These are phyloP conservation scores for Adansonia digitata DNA, from an alignment of 345 rosid genomes.

Conservation along the genomic window DNA sequence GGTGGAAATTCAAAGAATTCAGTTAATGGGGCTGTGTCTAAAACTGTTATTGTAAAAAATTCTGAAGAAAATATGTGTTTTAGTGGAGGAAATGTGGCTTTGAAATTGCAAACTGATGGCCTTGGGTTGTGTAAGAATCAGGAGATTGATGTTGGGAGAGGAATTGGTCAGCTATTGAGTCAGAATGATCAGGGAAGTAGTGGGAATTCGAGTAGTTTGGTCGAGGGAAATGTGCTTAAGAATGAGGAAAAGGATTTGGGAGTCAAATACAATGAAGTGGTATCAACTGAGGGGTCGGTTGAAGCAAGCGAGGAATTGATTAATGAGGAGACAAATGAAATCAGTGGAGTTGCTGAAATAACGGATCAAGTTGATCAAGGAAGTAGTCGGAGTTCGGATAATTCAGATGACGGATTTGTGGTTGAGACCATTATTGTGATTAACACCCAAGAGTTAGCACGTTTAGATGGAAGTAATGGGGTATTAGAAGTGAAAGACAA, in stretches of 20 bases:
- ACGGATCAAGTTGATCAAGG: constrained; percentile 22
- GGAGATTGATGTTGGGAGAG: neutral
- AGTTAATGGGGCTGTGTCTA: neutral
- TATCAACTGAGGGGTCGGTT: constrained; percentile 12
- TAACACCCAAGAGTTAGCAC: constrained; percentile 24
- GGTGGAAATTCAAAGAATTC: constrained; percentile 13
- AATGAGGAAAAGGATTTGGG: constrained; percentile 24
- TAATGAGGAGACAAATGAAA: neutral
- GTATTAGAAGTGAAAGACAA: constrained; percentile 11
- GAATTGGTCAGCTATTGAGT: constrained; percentile 1
- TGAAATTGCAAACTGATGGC: constrained; percentile 15
- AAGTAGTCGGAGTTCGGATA: constrained; percentile 15
- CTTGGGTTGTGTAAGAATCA: neutral
- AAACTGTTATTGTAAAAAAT: constrained; percentile 9
- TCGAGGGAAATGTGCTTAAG: constrained; percentile 24
- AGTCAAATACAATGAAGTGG: constrained; percentile 15
- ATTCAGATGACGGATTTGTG: constrained; percentile 13
- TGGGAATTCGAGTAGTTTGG: constrained; percentile 24
- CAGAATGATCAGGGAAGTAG: neutral
- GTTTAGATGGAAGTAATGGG: constrained; percentile 17
- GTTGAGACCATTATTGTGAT: constrained; percentile 27
- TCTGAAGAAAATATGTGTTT: constrained; percentile 15
- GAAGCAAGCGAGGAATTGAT: constrained; percentile 8
- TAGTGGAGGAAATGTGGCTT: constrained; percentile 10
- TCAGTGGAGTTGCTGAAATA: constrained; percentile 18